Conservation (phyloP, 352 stramenopile species). For the Plasmopara viticola region DNA sequence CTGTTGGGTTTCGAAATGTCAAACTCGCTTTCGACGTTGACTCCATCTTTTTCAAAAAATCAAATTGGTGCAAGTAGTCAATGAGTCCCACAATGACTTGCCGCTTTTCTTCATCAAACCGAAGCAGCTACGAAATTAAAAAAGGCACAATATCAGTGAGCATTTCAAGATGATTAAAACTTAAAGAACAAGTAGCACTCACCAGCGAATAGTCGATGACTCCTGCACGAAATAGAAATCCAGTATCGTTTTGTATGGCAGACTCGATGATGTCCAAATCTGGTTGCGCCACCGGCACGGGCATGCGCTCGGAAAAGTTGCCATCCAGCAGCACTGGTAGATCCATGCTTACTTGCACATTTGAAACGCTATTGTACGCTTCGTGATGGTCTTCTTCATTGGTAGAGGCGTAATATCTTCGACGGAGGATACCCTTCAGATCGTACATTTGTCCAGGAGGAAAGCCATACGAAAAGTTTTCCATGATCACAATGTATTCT, state of each 20-base stretch:
- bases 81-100: constrained; percentile 75
- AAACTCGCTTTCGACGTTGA: constrained; percentile 81
- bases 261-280: constrained; percentile 56
- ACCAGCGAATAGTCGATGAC: constrained; percentile 87
- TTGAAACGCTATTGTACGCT: constrained; percentile 32
- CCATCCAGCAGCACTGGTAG: constrained; percentile 74
- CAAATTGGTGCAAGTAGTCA: constrained; percentile 85
- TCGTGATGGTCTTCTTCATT: constrained; percentile 33
- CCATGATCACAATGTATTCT: constrained; percentile 83
- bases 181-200: constrained; percentile 12
- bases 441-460: constrained; percentile 78
- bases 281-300: constrained; percentile 59
- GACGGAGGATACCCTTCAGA: constrained; percentile 77
- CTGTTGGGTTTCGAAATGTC: constrained; percentile 77
- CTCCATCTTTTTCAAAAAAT: constrained; percentile 88
- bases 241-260: constrained; percentile 73
- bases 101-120: constrained; percentile 75
- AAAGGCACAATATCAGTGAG: constrained; percentile 4
- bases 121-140: constrained; percentile 41
- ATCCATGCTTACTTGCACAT: constrained; percentile 44
- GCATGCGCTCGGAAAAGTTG: constrained; percentile 74
- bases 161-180: not conserved
- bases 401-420: constrained; percentile 48
- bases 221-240: constrained; percentile 60
- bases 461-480: constrained; percentile 81